phyloP scores from a whole-genome alignment of 371 early-diverging fungal genomes.

The Lichtheimia ornata region DNA sequence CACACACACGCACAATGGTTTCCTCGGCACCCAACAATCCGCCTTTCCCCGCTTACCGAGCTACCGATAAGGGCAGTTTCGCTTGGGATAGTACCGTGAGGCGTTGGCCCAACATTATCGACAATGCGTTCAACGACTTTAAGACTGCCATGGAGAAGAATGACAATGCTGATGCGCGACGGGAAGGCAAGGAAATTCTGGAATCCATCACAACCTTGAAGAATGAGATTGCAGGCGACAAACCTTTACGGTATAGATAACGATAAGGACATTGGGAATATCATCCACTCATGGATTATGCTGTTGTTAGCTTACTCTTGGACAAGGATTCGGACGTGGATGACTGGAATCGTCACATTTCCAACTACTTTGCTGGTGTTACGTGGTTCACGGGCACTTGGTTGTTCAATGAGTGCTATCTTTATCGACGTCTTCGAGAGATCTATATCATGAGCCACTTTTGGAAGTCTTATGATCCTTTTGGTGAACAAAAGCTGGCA shows the following conservation, averaged over 20 bases:
- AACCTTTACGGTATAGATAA: constrained; percentile 52
- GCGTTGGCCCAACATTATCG: constrained; percentile 84
- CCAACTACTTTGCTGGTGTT: constrained; percentile 46
- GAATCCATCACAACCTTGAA: constrained; percentile 60
- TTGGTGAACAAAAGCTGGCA: constrained; percentile 67
- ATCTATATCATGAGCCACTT: constrained; percentile 55
- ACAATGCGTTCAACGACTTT: constrained; percentile 70
- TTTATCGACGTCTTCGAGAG: constrained; percentile 79
- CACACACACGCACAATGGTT: not conserved
- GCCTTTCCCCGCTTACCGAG: constrained; percentile 66
- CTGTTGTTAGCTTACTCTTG: constrained; percentile 46
- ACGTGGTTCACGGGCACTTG: constrained; percentile 78
- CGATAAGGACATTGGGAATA: not conserved
- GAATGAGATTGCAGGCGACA: constrained; percentile 70
- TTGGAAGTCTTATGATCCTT: constrained; percentile 79
- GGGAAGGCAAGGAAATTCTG: constrained; percentile 70
- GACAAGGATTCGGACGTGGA: constrained; percentile 61
- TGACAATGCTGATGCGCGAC: constrained; percentile 20
- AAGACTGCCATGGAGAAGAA: constrained; percentile 43
- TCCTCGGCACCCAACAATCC: constrained; percentile 61
- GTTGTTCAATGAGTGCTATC: constrained; percentile 81
- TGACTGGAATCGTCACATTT: constrained; percentile 67
- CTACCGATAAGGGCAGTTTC: constrained; percentile 68
- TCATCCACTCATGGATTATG: not conserved
- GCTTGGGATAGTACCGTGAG: constrained; percentile 77